phyloP scores from a whole-genome alignment of 768 basidiomycete genomes.

The Pleurotus tuoliensis region DNA sequence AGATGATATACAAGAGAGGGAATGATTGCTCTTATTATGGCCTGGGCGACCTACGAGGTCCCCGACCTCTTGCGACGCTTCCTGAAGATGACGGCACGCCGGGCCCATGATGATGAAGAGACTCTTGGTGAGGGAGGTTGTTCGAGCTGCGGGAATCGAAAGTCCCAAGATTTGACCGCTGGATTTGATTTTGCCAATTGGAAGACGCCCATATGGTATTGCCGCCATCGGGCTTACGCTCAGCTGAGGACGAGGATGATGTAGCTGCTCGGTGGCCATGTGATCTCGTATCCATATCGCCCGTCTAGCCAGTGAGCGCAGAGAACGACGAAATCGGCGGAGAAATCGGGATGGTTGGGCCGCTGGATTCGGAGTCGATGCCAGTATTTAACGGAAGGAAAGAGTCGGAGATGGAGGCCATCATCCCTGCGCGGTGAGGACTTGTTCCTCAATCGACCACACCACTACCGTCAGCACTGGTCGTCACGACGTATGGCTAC shows the following conservation, averaged over 20 bases:
- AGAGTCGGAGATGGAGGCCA: conserved; percentile 23
- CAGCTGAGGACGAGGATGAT: neutral
- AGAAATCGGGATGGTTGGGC: conserved; percentile 6
- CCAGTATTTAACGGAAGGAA: conserved; percentile 19
- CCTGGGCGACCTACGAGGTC: neutral
- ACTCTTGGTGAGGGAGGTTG: neutral
- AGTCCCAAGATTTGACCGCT: neutral
- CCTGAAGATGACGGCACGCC: neutral
- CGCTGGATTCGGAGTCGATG: neutral
- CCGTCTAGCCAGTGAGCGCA: conserved; percentile 35
- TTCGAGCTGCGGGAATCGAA: neutral
- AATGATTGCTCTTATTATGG: too few species aligned
- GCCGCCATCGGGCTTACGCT: neutral
- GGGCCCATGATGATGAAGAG: neutral
- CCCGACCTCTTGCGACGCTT: neutral
- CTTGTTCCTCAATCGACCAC: conserved; percentile 19
- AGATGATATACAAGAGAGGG: too few species aligned
- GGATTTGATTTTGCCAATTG: neutral
- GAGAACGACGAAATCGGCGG: conserved; percentile 30
- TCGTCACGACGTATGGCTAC: neutral
- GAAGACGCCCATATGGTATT: neutral
- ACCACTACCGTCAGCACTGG: conserved; percentile 15
- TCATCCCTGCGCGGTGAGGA: conserved; percentile 18
- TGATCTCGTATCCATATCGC: conserved; percentile 13
- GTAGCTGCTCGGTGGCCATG: neutral